These are phyloP conservation scores for Taphrina wiesneri DNA, from an alignment of 1,139 yeast genomes.

Conservation along the genomic window DNA sequence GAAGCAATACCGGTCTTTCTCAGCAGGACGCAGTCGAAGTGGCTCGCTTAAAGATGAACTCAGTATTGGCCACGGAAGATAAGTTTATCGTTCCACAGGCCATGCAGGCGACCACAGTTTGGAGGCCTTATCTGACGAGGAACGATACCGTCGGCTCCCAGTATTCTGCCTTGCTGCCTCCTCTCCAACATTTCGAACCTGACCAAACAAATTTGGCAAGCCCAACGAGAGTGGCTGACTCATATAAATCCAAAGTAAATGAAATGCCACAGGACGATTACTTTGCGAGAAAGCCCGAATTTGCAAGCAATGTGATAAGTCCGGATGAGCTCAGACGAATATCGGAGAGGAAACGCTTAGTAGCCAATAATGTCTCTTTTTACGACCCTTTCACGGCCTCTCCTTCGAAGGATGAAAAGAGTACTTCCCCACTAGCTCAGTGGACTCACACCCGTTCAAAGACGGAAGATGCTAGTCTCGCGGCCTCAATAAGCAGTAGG, in stretches of 20 bases:
- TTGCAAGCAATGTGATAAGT: background rate
- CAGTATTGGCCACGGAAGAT: background rate
- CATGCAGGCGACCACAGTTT: background rate
- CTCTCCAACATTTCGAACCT: background rate
- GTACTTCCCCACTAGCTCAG: background rate
- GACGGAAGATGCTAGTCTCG: background rate
- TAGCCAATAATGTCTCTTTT: constrained; percentile 22
- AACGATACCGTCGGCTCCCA: background rate
- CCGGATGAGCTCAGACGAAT: background rate
- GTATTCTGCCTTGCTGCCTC: background rate
- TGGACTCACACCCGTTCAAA: background rate
- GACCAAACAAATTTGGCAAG: background rate
- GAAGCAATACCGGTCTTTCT: constrained; percentile 3
- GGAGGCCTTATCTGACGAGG: background rate
- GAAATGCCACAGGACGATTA: background rate
- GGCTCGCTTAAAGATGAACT: background rate
- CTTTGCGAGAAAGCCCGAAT: background rate
- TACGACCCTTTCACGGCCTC: constrained; percentile 18
- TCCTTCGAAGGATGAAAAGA: background rate
- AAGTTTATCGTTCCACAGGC: constrained; percentile 4
- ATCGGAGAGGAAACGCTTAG: constrained; percentile 10
- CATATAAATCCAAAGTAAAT: background rate
- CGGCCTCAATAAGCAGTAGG: background rate
- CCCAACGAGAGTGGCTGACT: background rate
- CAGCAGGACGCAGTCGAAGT: constrained; percentile 14